Conservation (phyloP, 1,284 basidiomycete species). For the Rhodotorula sp. region DNA sequence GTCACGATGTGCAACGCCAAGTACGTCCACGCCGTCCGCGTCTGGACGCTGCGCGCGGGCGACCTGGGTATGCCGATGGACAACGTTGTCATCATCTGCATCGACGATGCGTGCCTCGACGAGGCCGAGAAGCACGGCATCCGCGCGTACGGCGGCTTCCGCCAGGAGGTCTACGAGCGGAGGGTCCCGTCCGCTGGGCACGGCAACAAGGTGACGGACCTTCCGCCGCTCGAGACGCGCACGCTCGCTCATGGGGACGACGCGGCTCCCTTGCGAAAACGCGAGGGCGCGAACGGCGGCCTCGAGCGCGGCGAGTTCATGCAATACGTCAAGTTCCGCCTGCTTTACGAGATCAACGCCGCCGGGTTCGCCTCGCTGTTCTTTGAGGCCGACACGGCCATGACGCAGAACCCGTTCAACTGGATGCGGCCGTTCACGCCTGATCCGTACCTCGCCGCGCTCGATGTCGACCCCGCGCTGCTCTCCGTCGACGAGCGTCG, state of each 20-base stretch:
- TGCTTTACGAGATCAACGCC: not conserved
- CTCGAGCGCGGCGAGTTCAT: not conserved
- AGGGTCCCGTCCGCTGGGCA: not conserved
- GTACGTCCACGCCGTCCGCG: not conserved
- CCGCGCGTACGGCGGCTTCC: not conserved
- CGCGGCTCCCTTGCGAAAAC: not conserved
- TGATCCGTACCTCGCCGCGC: too few relatives aligned
- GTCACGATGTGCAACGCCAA: not conserved
- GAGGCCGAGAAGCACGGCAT: not conserved
- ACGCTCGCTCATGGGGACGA: too few relatives aligned
- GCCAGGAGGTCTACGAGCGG: not conserved
- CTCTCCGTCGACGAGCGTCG: not conserved
- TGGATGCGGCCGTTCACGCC: not conserved
- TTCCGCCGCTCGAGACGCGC: not conserved
- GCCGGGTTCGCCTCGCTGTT: not conserved
- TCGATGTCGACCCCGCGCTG: not conserved
- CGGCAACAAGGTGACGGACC: not conserved
- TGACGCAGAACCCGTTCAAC: not conserved
- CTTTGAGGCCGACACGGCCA: constrained; percentile 3
- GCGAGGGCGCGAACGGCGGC: not conserved
- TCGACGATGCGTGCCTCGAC: not conserved
- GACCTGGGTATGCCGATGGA: not conserved
- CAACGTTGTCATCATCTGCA: constrained; percentile 1
- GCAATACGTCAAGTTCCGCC: not conserved
- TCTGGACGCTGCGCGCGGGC: not conserved